Evolutionary conservation across 148 eudicot genomes (phyloP).

Genomic region (Cornus kousa): DNA sequence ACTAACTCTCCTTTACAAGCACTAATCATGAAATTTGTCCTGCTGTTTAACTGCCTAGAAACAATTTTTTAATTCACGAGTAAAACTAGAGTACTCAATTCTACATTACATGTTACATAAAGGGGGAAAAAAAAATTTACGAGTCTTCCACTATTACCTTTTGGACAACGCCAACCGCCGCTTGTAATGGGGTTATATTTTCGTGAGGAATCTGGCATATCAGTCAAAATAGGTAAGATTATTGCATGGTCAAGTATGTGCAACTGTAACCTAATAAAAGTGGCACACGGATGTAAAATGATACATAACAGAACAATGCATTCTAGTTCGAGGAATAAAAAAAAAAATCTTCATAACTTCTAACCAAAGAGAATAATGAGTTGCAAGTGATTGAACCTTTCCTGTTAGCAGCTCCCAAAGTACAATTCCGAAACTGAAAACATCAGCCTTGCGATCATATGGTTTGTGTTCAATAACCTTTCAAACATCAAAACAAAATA

Average conservation of each 20-base stretch:
- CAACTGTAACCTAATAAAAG: not conserved
- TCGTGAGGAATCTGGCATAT: conserved; percentile 49
- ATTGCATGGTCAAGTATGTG: not conserved
- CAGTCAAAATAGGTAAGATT: conserved; percentile 2
- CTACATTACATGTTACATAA: not conserved
- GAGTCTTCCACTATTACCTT: conserved; percentile 26
- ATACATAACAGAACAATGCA: not conserved
- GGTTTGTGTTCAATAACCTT: conserved; percentile 62
- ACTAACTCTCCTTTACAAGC: not conserved
- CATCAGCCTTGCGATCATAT: conserved; percentile 53
- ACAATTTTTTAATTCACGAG: not conserved
- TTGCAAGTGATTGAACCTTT: conserved; percentile 32
- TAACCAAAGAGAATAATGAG: not conserved
- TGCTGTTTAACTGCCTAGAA: not conserved
- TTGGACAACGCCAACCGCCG: conserved; percentile 56
- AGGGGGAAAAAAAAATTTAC: not conserved
- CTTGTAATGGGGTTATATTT: conserved; percentile 50
- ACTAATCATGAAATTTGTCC: not conserved
- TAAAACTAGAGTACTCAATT: not conserved
- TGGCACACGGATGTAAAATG: not conserved
- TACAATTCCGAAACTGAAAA: conserved; percentile 54
- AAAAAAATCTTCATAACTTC: not conserved
- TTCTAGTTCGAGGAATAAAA: not conserved
- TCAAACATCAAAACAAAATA: conserved; percentile 21
- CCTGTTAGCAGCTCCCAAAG: conserved; percentile 58